Base-by-base conservation (phyloP, 371 early-diverging fungal species). In the Cladochytrium tenue region DNA sequence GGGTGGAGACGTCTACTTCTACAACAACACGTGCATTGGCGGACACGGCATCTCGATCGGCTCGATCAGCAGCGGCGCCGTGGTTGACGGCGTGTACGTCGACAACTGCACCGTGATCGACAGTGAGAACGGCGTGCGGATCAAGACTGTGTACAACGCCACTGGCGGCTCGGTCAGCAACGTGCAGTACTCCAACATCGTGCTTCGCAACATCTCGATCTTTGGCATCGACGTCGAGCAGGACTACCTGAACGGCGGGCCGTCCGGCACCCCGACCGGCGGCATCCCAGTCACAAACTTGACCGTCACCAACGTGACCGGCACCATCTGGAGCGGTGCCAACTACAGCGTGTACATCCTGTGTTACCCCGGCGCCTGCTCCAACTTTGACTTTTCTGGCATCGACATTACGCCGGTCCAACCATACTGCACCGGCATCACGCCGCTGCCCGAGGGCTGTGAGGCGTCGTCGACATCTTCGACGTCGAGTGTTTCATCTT, bases 31-130 rank as follows among this genome's bases (percentile, higher is more conserved):
- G 25, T 55, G 56, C 56, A 55, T 28, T 28, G 56, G 56, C 23
- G 56, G 56, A 10, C 56, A 55, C 28, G 56, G 56, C 23, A 55
- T 55, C 28, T 55, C 56, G 25, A 55, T 55, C 23, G 56, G 56
- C 7, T 55, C 56, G 7, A 28, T 55, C 28, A 28, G 25, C 56
- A 55, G 13, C 23, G 56, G 56, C 7, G 56, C 56, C 13, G 23
- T 23, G 23, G 56, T 55, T 25, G 56, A 55, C 56, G 28, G 56
- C 23, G 28, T 55, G 7, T n/a, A n/a, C 28, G 56, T 55, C 23
- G 23, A n/a, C 23, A 55, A 55, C 56, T 55, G 56, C 56, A 55
- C 56, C 25, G 23, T 55, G 13, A 25, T 25, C 28, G 25, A 55
- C 56, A 25, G 25, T 28, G 25, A 25, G 25, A 55, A 55, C 28